phyloP scores from a whole-genome alignment of 306 rosid species.

The Medicago arabica region DNA sequence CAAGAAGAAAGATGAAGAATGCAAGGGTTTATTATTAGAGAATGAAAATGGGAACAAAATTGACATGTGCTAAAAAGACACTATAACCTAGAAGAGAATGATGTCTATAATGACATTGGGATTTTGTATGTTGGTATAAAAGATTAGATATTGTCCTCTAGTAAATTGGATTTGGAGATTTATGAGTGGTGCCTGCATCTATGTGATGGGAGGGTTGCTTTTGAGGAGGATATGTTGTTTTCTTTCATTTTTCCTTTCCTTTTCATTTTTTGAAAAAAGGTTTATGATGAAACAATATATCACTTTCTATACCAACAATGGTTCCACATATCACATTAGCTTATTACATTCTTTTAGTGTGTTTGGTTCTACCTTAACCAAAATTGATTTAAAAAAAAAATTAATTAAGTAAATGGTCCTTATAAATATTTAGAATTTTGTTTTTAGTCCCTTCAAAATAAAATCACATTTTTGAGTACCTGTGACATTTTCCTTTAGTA shows the following conservation, averaged over 20 bases:
- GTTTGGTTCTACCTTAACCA: too few species aligned
- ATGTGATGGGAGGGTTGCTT: not conserved
- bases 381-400: too few species aligned
- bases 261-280: constrained; percentile 4
- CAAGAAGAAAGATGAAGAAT: constrained; percentile 52
- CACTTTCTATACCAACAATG: constrained; percentile 11
- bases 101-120: constrained; percentile 28
- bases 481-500: too few species aligned
- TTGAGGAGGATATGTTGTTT: not conserved
- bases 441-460: too few species aligned
- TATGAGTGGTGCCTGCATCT: not conserved
- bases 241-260: not conserved
- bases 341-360: too few species aligned
- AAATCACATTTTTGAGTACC: too few species aligned
- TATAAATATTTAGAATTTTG: too few species aligned
- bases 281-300: not conserved
- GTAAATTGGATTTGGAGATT: not conserved
- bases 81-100: not conserved
- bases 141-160: not conserved
- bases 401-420: too few species aligned
- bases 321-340: not conserved
- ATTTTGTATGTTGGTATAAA: constrained; percentile 3
- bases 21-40: constrained; percentile 50
- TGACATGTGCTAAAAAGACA: constrained; percentile 46
- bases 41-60: constrained; percentile 44